Conservation (phyloP, 176 grass and related monocot genomes). For the Alopecurus myosuroides region DNA sequence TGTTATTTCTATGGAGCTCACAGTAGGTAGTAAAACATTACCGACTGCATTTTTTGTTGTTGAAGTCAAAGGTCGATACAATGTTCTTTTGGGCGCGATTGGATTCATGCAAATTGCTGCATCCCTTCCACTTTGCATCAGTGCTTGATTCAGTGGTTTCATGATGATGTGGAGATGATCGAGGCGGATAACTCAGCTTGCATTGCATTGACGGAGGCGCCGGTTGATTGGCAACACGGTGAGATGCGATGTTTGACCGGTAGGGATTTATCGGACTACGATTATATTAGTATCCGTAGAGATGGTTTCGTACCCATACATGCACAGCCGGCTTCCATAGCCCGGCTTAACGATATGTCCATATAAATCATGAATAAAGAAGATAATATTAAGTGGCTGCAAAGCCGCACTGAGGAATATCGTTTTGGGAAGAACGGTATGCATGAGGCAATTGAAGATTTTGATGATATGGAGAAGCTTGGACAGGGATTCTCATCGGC, state of each 20-base stretch:
- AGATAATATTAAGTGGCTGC: not conserved
- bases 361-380: not conserved
- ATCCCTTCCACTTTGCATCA: not conserved
- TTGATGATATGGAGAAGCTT: not conserved
- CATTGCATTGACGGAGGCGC: not conserved
- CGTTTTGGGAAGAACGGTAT: not conserved
- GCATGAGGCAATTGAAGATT: not conserved
- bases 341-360: not conserved
- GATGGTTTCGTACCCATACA: not conserved
- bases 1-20: not conserved
- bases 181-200: not conserved
- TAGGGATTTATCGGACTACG: not conserved
- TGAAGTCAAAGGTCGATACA: constrained; percentile 6
- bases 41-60: not conserved
- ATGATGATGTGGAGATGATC: not conserved
- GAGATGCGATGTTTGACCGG: not conserved
- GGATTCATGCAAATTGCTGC: not conserved
- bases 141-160: not conserved
- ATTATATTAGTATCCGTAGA: not conserved
- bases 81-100: not conserved
- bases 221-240: not conserved
- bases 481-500: not conserved
- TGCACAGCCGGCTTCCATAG: not conserved
- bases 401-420: not conserved
- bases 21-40: not conserved